These are phyloP conservation scores for Geotrichum cucujoidarum DNA, from an alignment of 1,139 yeast species.

Conservation along the genomic window DNA sequence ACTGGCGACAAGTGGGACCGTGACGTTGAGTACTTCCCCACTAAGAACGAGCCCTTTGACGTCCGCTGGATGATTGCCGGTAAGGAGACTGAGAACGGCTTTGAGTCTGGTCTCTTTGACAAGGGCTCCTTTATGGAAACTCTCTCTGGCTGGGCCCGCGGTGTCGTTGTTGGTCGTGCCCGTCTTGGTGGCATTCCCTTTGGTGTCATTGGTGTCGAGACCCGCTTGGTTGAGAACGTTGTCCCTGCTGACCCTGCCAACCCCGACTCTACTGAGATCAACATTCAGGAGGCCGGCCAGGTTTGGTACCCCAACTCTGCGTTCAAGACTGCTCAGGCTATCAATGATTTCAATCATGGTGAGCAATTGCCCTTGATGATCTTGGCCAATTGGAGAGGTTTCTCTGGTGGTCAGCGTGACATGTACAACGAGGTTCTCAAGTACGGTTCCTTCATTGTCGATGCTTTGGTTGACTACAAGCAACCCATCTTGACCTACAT, in stretches of 20 bases:
- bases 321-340: conserved; percentile 97
- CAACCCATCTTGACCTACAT: conserved; percentile 96
- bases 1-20: conserved; percentile 86
- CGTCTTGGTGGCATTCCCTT: conserved; percentile 98
- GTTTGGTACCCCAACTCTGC: conserved; percentile 99
- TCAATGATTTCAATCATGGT: conserved; percentile 94
- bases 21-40: conserved; percentile 76
- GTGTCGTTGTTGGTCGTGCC: conserved; percentile 98
- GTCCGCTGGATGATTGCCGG: conserved; percentile 96
- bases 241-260: conserved; percentile 98
- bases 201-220: conserved; percentile 97
- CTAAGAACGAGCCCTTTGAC: conserved; percentile 70
- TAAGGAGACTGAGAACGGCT: conserved; percentile 61
- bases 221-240: conserved; percentile 80
- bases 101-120: conserved; percentile 86
- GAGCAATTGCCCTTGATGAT: conserved; percentile 97
- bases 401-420: conserved; percentile 99
- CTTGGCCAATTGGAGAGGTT: conserved; percentile 99
- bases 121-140: conserved; percentile 93
- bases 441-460: conserved; percentile 95
- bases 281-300: conserved; percentile 95
- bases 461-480: conserved; percentile 90
- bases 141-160: conserved; percentile 97
- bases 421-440: conserved; percentile 98
- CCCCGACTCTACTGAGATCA: conserved; percentile 83